Evolutionary conservation across 2,329 filamentous ascomycete genomes (phyloP), one percentile per base, ranked within the genome.

Genomic region (Orbilia ellipsospora): DNA sequence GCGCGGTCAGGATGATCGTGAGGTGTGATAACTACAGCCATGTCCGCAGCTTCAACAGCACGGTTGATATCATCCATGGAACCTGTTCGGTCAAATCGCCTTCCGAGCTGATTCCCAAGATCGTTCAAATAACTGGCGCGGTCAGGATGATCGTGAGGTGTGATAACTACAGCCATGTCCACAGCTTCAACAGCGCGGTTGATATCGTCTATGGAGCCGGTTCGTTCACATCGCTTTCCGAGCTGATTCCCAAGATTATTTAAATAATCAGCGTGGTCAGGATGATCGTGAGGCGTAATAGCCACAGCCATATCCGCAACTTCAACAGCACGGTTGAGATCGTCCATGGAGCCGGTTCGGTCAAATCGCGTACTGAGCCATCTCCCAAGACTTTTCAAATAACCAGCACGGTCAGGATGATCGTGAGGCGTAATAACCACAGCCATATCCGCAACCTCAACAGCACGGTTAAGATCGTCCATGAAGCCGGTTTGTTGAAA

Each of bases 41-140:
- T 48, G 15, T 61, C 45, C 4, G 31, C 16, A 52, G 15, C 16
- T 16, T 61, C 31, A 28, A 69, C 48, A 42, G 65, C 65, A 15
- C 57, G 56, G 28, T 56, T 48, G 23, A 69, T 55, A 69, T 69
- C 42, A 31, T 67, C 63, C n/a, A n/a, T n/a, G n/a, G n/a, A n/a
- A 18, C 28, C 28, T 31, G 28, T 31, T 31, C 28, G 28, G 3
- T 31, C 4, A 7, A 31, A 31, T 31, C 28, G n/a, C n/a, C n/a
- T n/a, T 31, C 26, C 23, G 28, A 62, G 59, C 45, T 15, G 16
- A 13, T 3, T 5, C 15, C 20, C 59, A 18, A 62, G 59, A 20
- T 51, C 51, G 4, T 48, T 7, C 15, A 59, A 59, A 59, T 31
- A 20, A 4, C n/a, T 0, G 1, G 7, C 2, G 1, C 55, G 31